Evolutionary conservation across 164 flowering plant genomes (phyloP).

Genomic region (Nymphaea colorata): DNA sequence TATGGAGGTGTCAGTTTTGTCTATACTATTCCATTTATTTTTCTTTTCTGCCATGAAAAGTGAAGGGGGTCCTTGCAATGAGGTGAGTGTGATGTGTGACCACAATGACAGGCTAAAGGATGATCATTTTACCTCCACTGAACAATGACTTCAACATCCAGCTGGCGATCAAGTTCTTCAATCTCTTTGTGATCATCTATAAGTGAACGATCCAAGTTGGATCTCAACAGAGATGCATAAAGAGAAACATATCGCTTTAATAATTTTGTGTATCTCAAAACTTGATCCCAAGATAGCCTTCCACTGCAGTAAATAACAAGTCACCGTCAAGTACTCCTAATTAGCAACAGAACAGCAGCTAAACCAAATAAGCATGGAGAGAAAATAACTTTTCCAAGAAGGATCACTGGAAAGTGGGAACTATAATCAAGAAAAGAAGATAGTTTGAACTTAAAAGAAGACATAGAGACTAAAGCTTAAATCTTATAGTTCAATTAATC

Average conservation of each 20-base stretch:
- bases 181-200: constrained; percentile 79
- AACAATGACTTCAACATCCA: constrained; percentile 80
- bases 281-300: constrained; percentile 85
- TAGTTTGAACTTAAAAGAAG: too few species aligned
- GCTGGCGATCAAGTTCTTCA: constrained; percentile 74
- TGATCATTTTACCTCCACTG: constrained; percentile 71
- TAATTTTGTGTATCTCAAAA: constrained; percentile 57
- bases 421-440: too few species aligned
- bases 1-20: too few species aligned
- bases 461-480: too few species aligned
- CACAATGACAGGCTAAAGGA: too few species aligned
- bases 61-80: too few species aligned
- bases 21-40: too few species aligned
- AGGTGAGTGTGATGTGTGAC: too few species aligned
- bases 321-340: neutral
- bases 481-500: too few species aligned
- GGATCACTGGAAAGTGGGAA: too few species aligned
- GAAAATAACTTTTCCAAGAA: neutral
- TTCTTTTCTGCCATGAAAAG: too few species aligned
- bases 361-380: neutral
- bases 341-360: too few species aligned
- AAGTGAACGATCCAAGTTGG: constrained; percentile 48
- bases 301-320: constrained; percentile 44
- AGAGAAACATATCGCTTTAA: constrained; percentile 79
- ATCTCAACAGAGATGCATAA: constrained; percentile 78